Evolutionary conservation across 768 basidiomycete species (phyloP).

Genomic region (Russula foetens): DNA sequence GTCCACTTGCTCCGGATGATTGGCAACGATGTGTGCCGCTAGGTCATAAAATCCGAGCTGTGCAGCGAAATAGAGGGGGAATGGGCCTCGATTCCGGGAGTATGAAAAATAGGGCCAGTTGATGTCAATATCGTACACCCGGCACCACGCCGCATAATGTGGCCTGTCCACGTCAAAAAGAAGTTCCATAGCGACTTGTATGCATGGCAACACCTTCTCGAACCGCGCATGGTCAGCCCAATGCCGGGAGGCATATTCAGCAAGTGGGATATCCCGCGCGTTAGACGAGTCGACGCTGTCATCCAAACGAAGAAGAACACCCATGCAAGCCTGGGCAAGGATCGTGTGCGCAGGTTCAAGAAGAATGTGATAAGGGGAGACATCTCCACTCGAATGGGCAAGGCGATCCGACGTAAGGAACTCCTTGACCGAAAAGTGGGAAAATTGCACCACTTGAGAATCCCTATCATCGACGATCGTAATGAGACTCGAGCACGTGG

Average conservation of each 20-base stretch:
- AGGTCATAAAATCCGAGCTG: neutral
- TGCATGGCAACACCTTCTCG: neutral
- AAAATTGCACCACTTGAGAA: slow-evolving; percentile 2
- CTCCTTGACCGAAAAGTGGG: slow-evolving; percentile 2
- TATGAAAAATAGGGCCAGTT: neutral
- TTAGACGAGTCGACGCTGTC: neutral
- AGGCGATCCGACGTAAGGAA: neutral
- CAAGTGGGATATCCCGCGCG: neutral
- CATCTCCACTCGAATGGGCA: neutral
- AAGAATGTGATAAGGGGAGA: neutral
- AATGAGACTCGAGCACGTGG: neutral
- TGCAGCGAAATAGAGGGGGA: neutral
- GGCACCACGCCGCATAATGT: neutral
- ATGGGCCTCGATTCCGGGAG: neutral
- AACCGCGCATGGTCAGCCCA: neutral
- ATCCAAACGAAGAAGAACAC: neutral
- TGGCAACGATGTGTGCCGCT: neutral
- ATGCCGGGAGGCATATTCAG: neutral
- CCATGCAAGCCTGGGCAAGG: neutral
- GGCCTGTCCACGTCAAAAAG: neutral
- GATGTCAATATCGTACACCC: neutral
- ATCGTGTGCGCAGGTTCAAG: neutral
- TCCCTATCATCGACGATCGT: neutral
- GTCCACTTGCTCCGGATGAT: neutral
- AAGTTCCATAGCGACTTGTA: neutral